These are phyloP conservation scores for Ananas comosus DNA, from an alignment of 176 grass and related monocot genomes.

Conservation along the genomic window DNA sequence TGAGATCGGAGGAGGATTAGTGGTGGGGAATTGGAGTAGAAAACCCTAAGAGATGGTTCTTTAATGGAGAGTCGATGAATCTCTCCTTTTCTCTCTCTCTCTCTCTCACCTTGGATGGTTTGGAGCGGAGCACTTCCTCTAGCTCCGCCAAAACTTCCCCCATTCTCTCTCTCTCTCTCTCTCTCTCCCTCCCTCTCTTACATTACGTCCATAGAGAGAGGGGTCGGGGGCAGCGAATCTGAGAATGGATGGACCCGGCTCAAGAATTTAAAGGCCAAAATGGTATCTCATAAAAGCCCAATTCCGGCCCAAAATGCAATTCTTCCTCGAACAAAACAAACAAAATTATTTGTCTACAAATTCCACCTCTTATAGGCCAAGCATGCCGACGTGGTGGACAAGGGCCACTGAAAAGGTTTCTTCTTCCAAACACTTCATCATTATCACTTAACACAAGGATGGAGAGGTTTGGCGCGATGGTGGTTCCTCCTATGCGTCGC, in stretches of 20 bases:
- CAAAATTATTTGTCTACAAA: no score
- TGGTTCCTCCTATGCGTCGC: neutral
- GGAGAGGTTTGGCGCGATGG: no score
- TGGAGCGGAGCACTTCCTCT: constrained; percentile 13
- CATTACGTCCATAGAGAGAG: no score
- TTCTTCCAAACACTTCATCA: no score
- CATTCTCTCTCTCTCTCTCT: neutral
- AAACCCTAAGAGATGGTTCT: neutral
- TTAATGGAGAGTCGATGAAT: neutral
- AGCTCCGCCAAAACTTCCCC: constrained; percentile 10
- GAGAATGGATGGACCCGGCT: neutral
- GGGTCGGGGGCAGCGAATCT: no score
- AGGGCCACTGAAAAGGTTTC: no score
- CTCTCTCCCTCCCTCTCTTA: no score
- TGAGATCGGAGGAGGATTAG: neutral
- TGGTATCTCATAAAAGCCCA: neutral
- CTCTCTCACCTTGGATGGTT: constrained; percentile 2
- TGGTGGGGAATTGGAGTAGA: neutral
- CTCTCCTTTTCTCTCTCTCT: no score
- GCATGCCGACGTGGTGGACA: no score
- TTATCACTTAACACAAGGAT: no score
- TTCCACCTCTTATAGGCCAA: no score
- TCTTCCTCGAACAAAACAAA: neutral
- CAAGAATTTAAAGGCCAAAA: neutral
- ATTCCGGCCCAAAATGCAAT: neutral